These are phyloP conservation scores for Trypethelium eluteriae DNA, from an alignment of 495 filamentous ascomycete species.

Conservation along the genomic window DNA sequence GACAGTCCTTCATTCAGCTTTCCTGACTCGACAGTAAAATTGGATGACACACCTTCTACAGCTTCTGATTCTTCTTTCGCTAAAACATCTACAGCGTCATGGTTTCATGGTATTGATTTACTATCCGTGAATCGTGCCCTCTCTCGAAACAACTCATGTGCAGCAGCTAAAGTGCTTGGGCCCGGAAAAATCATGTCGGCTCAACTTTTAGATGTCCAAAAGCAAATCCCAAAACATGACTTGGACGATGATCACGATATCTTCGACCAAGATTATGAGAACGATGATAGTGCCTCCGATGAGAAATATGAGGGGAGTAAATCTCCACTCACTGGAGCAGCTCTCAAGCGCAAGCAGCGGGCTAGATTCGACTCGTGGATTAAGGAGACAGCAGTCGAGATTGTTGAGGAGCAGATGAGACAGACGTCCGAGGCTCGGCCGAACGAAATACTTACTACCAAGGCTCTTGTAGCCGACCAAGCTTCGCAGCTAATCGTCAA, in stretches of 20 bases:
- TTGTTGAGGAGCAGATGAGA: slow-evolving; percentile 32
- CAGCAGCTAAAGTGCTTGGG: background rate
- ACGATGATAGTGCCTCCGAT: background rate
- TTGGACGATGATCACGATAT: background rate
- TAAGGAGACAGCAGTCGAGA: slow-evolving; percentile 35
- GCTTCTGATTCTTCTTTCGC: background rate
- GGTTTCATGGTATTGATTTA: background rate
- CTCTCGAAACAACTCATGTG: background rate
- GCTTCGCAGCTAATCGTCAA: slow-evolving; percentile 50
- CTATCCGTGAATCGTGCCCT: background rate
- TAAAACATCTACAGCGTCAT: background rate
- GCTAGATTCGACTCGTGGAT: slow-evolving; percentile 38
- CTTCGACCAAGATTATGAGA: background rate
- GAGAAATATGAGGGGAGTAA: slow-evolving; percentile 12
- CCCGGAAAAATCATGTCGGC: background rate
- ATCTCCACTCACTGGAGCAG: background rate
- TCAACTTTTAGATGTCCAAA: background rate
- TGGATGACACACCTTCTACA: background rate
- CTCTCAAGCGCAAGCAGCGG: slow-evolving; percentile 18
- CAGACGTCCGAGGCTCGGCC: slow-evolving; percentile 23
- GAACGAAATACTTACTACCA: slow-evolving; percentile 40
- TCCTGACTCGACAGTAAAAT: background rate
- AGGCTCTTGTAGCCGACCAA: slow-evolving; percentile 36
- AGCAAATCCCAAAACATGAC: background rate
- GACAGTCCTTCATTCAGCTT: background rate